Conservation (phyloP, 768 basidiomycete genomes). For the Amanita jacksonii region DNA sequence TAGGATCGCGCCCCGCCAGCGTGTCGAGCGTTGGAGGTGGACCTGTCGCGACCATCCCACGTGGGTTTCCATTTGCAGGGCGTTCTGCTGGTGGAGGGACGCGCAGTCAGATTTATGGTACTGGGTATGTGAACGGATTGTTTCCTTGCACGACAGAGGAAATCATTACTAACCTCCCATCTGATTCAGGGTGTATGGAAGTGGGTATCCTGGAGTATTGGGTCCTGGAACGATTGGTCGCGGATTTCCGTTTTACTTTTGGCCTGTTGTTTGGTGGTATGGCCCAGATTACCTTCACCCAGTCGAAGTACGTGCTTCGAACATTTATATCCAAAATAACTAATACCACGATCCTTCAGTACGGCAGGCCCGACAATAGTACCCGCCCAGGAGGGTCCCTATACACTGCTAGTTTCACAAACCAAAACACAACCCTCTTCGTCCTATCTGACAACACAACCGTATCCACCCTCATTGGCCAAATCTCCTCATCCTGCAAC, state of each 20-base stretch:
- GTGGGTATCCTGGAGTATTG: constrained; percentile 47
- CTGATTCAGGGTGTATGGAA: constrained; percentile 55
- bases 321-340: background rate
- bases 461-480: constrained; percentile 29
- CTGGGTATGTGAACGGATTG: constrained; percentile 22
- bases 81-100: constrained; percentile 44
- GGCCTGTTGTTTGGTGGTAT: constrained; percentile 49
- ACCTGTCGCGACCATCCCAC: constrained; percentile 25
- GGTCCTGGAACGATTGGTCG: constrained; percentile 37
- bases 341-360: background rate
- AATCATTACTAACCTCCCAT: constrained; percentile 3
- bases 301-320: background rate
- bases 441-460: constrained; percentile 41
- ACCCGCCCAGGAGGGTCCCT: constrained; percentile 42
- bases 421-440: constrained; percentile 34
- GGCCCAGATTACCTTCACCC: constrained; percentile 15
- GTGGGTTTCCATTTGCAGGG: constrained; percentile 36
- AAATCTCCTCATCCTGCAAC: constrained; percentile 33
- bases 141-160: constrained; percentile 4
- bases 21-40: constrained; percentile 24
- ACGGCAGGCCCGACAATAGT: constrained; percentile 23
- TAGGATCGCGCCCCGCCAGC: constrained; percentile 15
- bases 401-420: constrained; percentile 34
- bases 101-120: constrained; percentile 34
- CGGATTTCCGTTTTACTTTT: constrained; percentile 57